Evolutionary conservation across 2,329 filamentous ascomycete species (phyloP).

Genomic region (Penicillium brasilianum): DNA sequence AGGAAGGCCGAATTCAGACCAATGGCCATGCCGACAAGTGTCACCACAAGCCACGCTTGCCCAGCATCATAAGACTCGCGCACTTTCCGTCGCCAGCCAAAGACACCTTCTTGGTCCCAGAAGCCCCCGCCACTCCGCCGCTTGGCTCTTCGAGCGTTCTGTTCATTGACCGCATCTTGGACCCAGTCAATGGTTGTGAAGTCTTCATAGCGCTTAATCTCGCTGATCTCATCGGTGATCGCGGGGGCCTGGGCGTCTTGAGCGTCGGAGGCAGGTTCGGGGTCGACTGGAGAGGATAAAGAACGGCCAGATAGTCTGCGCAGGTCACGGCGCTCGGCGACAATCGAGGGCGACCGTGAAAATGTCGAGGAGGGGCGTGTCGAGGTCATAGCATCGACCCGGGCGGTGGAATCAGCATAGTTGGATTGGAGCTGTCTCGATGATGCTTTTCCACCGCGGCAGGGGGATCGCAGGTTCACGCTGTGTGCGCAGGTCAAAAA

Average conservation of each 20-base stretch:
- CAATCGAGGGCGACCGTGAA: conserved; percentile 37
- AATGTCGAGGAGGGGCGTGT: conserved; percentile 42
- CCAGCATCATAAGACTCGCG: conserved; percentile 92
- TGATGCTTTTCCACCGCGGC: conserved; percentile 22
- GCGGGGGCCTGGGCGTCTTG: conserved; percentile 63
- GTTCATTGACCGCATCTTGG: conserved; percentile 91
- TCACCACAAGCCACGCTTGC: conserved; percentile 97
- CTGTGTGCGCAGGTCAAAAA: not conserved
- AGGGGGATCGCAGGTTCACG: conserved; percentile 8
- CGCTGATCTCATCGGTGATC: conserved; percentile 91
- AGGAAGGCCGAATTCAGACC: conserved; percentile 90
- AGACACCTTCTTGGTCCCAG: conserved; percentile 69
- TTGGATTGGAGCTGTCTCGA: conserved; percentile 25
- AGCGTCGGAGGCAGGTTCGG: conserved; percentile 61
- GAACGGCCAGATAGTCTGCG: conserved; percentile 59
- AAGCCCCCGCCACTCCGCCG: conserved; percentile 74
- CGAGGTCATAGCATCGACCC: conserved; percentile 50
- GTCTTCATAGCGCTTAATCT: conserved; percentile 98
- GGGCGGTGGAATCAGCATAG: conserved; percentile 35
- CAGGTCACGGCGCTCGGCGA: conserved; percentile 40
- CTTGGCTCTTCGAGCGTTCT: conserved; percentile 76
- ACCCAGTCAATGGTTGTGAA: conserved; percentile 98
- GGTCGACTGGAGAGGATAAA: conserved; percentile 56
- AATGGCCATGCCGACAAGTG: conserved; percentile 86
- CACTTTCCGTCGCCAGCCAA: conserved; percentile 80